Evolutionary conservation across 2,329 filamentous ascomycete genomes (phyloP), one percentile per base, ranked within the genome.

Genomic region (Elsinoe fawcettii): DNA sequence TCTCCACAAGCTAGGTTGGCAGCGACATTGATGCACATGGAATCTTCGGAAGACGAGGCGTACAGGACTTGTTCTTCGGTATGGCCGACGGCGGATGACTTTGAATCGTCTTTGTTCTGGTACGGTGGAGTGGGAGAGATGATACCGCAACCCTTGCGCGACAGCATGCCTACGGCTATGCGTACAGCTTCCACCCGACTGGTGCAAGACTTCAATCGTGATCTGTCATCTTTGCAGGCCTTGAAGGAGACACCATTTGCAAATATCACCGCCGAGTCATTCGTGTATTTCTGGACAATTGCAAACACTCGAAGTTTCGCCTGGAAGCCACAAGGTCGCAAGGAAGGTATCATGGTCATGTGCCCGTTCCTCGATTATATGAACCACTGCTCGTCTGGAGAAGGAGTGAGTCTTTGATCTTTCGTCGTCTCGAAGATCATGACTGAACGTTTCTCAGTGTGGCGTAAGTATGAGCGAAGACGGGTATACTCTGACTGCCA

Each of bases 311-410:
- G 82, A 62, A 79, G 77, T 23, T 84, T 85, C 64, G 82, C 80
- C 65, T 83, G 79, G 73, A 71, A 79, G 41, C 73, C 69, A 49
- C 71, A 71, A 7, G 75, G 65, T 43, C 67, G 64, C 69, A 79
- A 62, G 12, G 69, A 73, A 22, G 85, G 88, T 63, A 81, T 81
- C 64, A 81, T 88, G 75, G 81, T 81, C 8, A 77, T 89, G 62
- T 85, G 84, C 68, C 87, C 87, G 0, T 84, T 88, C 34, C 82
- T 85, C 1, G 87, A 90, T 67, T 81, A 87, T 57, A 85, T 90
- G 74, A 90, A 82, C 61, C 79, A 82, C 60, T 70, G 65, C 39
- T 65, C 69, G 1, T 64, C 69, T 12, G 71, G 73, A 23, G 62
- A 66, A 12, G 72, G 72, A 25, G 66, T 67, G 23, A 51, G 66